These are phyloP conservation scores for Lipomyces starkeyi DNA, from an alignment of 805 yeast species.

Conservation along the genomic window DNA sequence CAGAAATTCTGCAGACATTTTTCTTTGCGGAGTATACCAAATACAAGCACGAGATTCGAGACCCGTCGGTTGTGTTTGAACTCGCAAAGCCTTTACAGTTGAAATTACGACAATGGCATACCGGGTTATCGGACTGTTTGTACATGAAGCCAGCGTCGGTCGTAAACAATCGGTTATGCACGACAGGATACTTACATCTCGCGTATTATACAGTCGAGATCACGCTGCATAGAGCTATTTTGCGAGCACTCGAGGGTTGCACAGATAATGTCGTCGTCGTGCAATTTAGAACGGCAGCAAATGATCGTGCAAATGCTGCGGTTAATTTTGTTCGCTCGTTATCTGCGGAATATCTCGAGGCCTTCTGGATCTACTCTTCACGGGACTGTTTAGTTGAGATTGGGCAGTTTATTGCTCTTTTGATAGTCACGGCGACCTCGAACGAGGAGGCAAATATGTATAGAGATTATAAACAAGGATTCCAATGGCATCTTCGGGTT, in stretches of 20 bases:
- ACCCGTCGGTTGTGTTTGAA: slow-evolving; percentile 32
- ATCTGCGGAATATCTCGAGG: slow-evolving; percentile 40
- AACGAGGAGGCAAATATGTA: slow-evolving; percentile 30
- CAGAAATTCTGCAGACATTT: slow-evolving; percentile 35
- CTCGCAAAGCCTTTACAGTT: slow-evolving; percentile 34
- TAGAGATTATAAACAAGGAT: slow-evolving; percentile 29
- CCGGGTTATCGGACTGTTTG: slow-evolving; percentile 34
- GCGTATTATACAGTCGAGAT: slow-evolving; percentile 37
- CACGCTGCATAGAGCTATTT: slow-evolving; percentile 34
- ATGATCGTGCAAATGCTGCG: slow-evolving; percentile 37
- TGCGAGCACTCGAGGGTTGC: slow-evolving; percentile 35
- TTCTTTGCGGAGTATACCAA: slow-evolving; percentile 35
- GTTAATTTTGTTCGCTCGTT: slow-evolving; percentile 39
- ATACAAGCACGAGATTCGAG: slow-evolving; percentile 34
- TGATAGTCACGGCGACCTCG: slow-evolving; percentile 36
- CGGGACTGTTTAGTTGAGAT: slow-evolving; percentile 39
- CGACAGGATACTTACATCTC: slow-evolving; percentile 37
- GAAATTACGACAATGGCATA: slow-evolving; percentile 33
- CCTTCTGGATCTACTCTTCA: slow-evolving; percentile 41
- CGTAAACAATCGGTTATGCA: slow-evolving; percentile 29
- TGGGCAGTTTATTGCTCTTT: slow-evolving; percentile 40
- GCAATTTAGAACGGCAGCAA: slow-evolving; percentile 34
- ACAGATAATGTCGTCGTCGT: slow-evolving; percentile 22
- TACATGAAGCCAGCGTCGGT: slow-evolving; percentile 29
- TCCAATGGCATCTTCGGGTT: slow-evolving; percentile 39